Conservation (phyloP, 306 rosid species). For the Lathyrus tuberosus region DNA sequence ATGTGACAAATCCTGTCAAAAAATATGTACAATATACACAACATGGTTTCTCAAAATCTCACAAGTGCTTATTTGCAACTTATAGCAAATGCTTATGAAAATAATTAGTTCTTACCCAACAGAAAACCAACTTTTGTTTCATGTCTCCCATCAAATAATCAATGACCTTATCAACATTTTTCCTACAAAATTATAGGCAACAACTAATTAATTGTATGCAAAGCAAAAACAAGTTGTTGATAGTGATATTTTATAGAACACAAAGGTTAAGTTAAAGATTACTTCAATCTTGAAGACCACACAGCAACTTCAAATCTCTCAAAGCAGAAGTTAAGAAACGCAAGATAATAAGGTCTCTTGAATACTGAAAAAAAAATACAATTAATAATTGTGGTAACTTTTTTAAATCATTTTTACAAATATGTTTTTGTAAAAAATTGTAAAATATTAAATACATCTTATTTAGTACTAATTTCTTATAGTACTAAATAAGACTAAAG, state of each 20-base stretch:
- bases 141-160: constrained; percentile 67
- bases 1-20: constrained; percentile 60
- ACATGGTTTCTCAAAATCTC: background rate
- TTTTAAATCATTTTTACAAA: too few species aligned
- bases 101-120: constrained; percentile 62
- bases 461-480: too few species aligned
- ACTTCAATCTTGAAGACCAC: constrained; percentile 89
- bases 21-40: background rate
- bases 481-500: too few species aligned
- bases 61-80: background rate
- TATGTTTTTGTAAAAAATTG: too few species aligned
- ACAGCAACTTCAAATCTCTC: constrained; percentile 83
- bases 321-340: constrained; percentile 84
- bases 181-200: constrained; percentile 51
- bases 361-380: constrained; percentile 59
- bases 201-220: background rate
- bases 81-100: too few species aligned
- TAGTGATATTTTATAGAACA: background rate
- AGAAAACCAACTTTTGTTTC: constrained; percentile 67
- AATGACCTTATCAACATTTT: constrained; percentile 46
- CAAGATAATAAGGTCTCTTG: constrained; percentile 74
- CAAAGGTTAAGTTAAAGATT: constrained; percentile 41
- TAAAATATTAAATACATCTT: too few species aligned
- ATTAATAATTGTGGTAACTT: too few species aligned
- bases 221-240: background rate